Conservation (phyloP, 805 yeast genomes). For the Sugiyamaella smithiae region DNA sequence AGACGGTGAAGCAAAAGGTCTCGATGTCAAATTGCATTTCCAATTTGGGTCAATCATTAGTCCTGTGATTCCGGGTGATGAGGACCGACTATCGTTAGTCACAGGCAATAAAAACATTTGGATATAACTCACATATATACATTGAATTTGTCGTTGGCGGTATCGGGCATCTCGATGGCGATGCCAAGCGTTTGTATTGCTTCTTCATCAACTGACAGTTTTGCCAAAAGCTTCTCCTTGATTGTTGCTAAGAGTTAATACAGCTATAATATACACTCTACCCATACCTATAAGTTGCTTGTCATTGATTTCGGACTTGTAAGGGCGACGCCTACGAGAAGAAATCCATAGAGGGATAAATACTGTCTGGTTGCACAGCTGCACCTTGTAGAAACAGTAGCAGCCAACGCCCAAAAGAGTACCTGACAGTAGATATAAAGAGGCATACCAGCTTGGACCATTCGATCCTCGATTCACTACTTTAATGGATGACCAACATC, state of each 20-base stretch:
- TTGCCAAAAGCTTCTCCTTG: constrained; percentile 16
- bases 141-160: constrained; percentile 9
- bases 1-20: constrained; percentile 19
- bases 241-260: background rate
- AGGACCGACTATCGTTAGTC: constrained; percentile 8
- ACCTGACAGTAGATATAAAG: background rate
- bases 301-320: constrained; percentile 20
- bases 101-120: background rate
- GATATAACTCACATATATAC: constrained; percentile 5
- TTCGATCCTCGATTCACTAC: background rate
- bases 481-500: background rate
- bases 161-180: constrained; percentile 16
- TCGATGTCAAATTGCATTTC: constrained; percentile 15
- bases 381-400: constrained; percentile 1
- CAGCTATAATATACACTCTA: background rate
- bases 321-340: constrained; percentile 18
- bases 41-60: constrained; percentile 18
- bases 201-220: constrained; percentile 24
- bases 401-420: background rate
- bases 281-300: constrained; percentile 14
- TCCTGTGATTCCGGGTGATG: constrained; percentile 24
- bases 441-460: background rate
- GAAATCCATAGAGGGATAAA: constrained; percentile 25
- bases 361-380: constrained; percentile 15
- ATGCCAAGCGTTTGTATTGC: constrained; percentile 19